Conservation (phyloP, 2,329 filamentous ascomycete genomes). For the Clonostachys solani region DNA sequence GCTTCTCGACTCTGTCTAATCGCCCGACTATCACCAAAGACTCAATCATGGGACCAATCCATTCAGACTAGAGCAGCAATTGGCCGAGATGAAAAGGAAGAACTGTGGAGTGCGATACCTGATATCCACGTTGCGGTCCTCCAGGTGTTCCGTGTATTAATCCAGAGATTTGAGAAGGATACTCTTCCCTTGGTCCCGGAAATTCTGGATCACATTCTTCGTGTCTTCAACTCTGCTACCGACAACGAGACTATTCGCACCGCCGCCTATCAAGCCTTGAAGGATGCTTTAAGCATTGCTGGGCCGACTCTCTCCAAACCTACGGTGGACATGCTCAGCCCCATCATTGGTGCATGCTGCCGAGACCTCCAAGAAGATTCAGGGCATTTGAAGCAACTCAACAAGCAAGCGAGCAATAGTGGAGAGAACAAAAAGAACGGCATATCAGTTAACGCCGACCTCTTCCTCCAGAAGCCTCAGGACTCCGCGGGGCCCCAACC, state of each 20-base stretch:
- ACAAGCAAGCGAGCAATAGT: conserved; percentile 20
- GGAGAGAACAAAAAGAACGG: conserved; percentile 31
- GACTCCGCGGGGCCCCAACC: conserved; percentile 20
- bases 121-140: conserved; percentile 71
- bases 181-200: conserved; percentile 57
- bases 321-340: conserved; percentile 57
- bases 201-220: conserved; percentile 66
- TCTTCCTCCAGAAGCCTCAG: conserved; percentile 51
- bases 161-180: conserved; percentile 52
- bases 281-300: conserved; percentile 52
- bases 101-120: conserved; percentile 70
- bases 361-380: conserved; percentile 62
- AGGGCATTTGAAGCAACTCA: conserved; percentile 37
- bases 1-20: conserved; percentile 67
- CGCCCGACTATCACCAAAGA: conserved; percentile 42
- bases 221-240: conserved; percentile 61
- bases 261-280: conserved; percentile 55
- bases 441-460: conserved; percentile 61
- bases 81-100: conserved; percentile 75
- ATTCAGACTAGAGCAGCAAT: conserved; percentile 69
- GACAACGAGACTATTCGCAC: conserved; percentile 50
- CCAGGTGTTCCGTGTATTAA: conserved; percentile 52
- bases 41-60: conserved; percentile 40
- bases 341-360: conserved; percentile 66
- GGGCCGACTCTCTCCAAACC: conserved; percentile 66